Evolutionary conservation across 257 asterid genomes (phyloP).

Genomic region (Ajuga chamaepitys): DNA sequence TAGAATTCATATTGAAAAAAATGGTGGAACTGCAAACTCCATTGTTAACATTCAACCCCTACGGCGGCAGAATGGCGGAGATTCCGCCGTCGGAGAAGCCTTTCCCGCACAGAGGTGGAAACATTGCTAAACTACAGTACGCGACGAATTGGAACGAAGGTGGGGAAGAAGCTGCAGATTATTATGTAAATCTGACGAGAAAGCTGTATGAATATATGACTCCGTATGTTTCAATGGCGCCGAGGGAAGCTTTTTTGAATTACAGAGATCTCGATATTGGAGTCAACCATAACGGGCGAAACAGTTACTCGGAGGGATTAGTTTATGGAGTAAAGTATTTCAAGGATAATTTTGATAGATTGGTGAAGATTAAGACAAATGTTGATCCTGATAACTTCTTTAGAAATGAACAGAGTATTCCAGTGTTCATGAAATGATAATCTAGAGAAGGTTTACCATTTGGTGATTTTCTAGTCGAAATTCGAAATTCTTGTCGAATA

Average conservation of each 20-base stretch:
- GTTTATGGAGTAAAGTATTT: conserved; percentile 34
- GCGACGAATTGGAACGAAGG: conserved; percentile 36
- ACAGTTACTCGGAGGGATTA: conserved; percentile 22
- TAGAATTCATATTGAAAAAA: conserved; percentile 31
- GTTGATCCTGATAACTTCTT: conserved; percentile 34
- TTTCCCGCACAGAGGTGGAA: conserved; percentile 61
- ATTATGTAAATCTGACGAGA: conserved; percentile 29
- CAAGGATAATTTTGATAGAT: conserved; percentile 26
- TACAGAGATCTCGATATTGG: conserved; percentile 39
- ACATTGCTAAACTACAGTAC: conserved; percentile 42
- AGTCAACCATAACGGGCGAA: conserved; percentile 13
- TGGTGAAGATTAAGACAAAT: conserved; percentile 27
- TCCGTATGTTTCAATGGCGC: conserved; percentile 46
- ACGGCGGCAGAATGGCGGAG: conserved; percentile 50
- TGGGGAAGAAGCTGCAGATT: conserved; percentile 23
- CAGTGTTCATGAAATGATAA: no score
- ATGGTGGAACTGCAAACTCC: conserved; percentile 32
- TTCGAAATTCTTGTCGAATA: no score
- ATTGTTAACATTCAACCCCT: conserved; percentile 33
- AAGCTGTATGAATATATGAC: conserved; percentile 38
- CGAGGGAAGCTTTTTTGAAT: conserved; percentile 53
- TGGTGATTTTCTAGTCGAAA: no score
- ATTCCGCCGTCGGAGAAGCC: conserved; percentile 41
- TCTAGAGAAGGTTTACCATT: no score
- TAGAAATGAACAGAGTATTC: no score